Conservation (phyloP, 1,139 yeast species). For the Yamadazyma epiphylla region DNA sequence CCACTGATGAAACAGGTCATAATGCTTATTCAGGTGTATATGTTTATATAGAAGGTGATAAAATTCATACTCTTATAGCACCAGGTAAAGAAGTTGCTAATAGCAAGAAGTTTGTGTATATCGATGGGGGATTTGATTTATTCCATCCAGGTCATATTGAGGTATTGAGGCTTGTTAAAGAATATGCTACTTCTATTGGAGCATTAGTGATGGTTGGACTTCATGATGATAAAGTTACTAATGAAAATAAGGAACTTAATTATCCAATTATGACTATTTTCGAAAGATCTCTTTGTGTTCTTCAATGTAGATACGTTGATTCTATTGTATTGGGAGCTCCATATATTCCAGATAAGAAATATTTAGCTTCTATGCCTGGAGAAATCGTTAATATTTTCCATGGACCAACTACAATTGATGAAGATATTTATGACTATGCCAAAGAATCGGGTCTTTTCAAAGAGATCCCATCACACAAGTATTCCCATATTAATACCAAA, state of each 20-base stretch:
- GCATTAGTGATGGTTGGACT: constrained; percentile 65
- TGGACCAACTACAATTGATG: constrained; percentile 52
- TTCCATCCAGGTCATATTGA: constrained; percentile 93
- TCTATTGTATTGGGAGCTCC: constrained; percentile 73
- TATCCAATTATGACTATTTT: constrained; percentile 84
- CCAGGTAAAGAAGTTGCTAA: constrained; percentile 27
- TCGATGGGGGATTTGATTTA: constrained; percentile 87
- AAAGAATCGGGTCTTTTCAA: constrained; percentile 34
- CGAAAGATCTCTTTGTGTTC: constrained; percentile 81
- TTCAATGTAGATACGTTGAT: constrained; percentile 85
- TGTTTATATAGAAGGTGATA: constrained; percentile 22
- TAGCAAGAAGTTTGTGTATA: constrained; percentile 42
- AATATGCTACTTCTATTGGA: constrained; percentile 31
- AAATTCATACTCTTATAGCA: constrained; percentile 30
- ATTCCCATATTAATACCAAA: constrained; percentile 56
- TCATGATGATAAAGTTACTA: constrained; percentile 58
- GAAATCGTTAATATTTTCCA: constrained; percentile 50
- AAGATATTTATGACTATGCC: constrained; percentile 41
- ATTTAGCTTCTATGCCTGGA: constrained; percentile 35
- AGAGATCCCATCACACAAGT: constrained; percentile 52
- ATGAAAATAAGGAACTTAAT: constrained; percentile 58
- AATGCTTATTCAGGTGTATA: constrained; percentile 61
- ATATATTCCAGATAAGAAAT: constrained; percentile 40
- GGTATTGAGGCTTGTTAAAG: constrained; percentile 47
- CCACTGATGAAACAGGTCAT: constrained; percentile 64